These are phyloP conservation scores for Tulasnella sp. DNA, from an alignment of 768 basidiomycete species.

Conservation along the genomic window DNA sequence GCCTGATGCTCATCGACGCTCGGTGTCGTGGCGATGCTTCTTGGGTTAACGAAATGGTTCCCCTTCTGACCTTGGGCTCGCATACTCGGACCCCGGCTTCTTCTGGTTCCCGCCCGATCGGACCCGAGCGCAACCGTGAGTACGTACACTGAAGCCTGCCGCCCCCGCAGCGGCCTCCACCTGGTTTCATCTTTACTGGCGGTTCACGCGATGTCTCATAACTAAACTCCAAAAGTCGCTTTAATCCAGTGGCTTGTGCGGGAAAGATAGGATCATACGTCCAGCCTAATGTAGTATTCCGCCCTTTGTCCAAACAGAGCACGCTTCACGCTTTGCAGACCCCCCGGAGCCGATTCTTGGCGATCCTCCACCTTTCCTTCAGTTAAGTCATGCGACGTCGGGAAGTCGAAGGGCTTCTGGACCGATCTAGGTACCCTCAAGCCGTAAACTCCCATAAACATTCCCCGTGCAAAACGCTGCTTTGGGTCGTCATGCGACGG, in stretches of 20 bases:
- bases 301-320: background rate
- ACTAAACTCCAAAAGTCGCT: background rate
- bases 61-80: too few relatives aligned
- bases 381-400: background rate
- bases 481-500: background rate
- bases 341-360: background rate
- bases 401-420: background rate
- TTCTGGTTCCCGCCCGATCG: background rate
- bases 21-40: background rate
- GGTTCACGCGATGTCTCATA: background rate
- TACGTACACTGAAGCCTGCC: background rate
- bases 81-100: background rate
- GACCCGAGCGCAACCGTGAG: background rate
- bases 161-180: background rate
- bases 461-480: background rate
- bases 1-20: background rate
- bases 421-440: slow-evolving; percentile 1
- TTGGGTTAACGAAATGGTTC: background rate
- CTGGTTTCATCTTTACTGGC: background rate
- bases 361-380: background rate
- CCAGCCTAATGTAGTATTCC: background rate
- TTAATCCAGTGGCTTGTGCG: background rate
- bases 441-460: background rate
- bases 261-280: background rate
- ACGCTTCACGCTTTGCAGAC: background rate